A percentile compares a stretch with the other conserved stretches of the same genome.
Evolutionary conservation across 345 rosid genomes (phyloP).

Genomic region (Erodium maritimum): DNA sequence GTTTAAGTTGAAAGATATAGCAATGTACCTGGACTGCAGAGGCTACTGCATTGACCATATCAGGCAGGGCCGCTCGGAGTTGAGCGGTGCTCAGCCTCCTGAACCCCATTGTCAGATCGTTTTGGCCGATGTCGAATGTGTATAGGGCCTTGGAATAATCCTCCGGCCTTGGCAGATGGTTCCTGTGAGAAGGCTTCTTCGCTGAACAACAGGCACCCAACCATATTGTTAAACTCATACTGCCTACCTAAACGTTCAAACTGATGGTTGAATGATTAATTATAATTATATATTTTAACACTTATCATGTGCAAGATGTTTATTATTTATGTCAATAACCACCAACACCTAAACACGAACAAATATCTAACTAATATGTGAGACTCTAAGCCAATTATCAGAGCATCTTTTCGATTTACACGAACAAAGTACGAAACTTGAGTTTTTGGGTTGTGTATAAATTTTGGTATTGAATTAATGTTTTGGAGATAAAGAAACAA

Average conservation of each 20-base stretch:
- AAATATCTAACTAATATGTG: no score
- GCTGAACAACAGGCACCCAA: slow-evolving; percentile 20
- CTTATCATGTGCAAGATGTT: no score
- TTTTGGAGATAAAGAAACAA: slow-evolving; percentile 5
- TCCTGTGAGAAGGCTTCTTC: slow-evolving; percentile 31
- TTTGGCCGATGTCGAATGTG: slow-evolving; percentile 89
- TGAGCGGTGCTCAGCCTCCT: slow-evolving; percentile 56
- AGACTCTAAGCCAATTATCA: no score
- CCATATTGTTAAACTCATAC: no score
- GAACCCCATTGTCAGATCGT: slow-evolving; percentile 82
- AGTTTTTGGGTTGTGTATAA: no score
- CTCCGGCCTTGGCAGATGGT: slow-evolving; percentile 58
- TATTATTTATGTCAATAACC: no score
- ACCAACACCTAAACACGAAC: no score
- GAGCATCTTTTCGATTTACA: no score
- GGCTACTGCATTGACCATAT: slow-evolving; percentile 59
- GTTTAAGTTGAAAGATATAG: not conserved
- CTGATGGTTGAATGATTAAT: no score
- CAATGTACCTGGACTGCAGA: slow-evolving; percentile 53
- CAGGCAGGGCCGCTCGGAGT: slow-evolving; percentile 58
- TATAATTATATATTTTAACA: no score
- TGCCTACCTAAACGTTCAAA: not conserved
- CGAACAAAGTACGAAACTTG: no score
- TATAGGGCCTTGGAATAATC: slow-evolving; percentile 77
- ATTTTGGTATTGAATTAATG: no score